A percentile compares a stretch with the other conserved stretches of the same genome.
phyloP scores from a whole-genome alignment of 176 grass and related monocot species.

The Paspalum notatum region DNA sequence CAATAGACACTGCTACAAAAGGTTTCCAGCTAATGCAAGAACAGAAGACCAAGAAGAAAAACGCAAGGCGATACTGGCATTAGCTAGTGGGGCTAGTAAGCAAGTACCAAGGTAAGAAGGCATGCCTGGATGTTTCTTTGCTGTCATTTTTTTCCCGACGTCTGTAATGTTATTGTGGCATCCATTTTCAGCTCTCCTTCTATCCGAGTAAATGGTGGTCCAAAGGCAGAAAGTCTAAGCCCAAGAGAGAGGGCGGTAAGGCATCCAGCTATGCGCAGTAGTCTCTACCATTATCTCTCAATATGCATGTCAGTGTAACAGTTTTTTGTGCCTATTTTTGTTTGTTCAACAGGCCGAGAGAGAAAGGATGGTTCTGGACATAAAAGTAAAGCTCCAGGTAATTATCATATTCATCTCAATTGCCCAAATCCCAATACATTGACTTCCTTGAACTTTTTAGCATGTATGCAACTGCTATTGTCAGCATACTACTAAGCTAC shows the following conservation, averaged over 20 bases:
- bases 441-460: background rate
- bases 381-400: slow-evolving; percentile 99
- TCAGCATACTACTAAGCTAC: slow-evolving; percentile 16
- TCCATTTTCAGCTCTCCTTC: slow-evolving; percentile 63
- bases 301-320: slow-evolving; percentile 14
- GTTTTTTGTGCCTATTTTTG: slow-evolving; percentile 31
- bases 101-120: slow-evolving; percentile 61
- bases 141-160: slow-evolving; percentile 8
- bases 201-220: slow-evolving; percentile 60
- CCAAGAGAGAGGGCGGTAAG: slow-evolving; percentile 94
- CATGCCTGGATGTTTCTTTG: slow-evolving; percentile 30
- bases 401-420: slow-evolving; percentile 32
- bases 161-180: slow-evolving; percentile 24
- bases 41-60: slow-evolving; percentile 99
- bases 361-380: slow-evolving; percentile 97
- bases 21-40: slow-evolving; percentile 87
- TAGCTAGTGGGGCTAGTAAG: slow-evolving; percentile 72
- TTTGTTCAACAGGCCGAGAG: slow-evolving; percentile 79
- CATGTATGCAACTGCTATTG: background rate
- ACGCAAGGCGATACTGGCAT: slow-evolving; percentile 72
- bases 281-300: slow-evolving; percentile 16
- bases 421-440: slow-evolving; percentile 4
- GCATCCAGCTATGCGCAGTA: slow-evolving; percentile 37
- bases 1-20: slow-evolving; percentile 69
- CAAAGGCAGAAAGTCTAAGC: slow-evolving; percentile 89